Conservation (phyloP, 441 rosid genomes). For the Metrosideros polymorpha region DNA sequence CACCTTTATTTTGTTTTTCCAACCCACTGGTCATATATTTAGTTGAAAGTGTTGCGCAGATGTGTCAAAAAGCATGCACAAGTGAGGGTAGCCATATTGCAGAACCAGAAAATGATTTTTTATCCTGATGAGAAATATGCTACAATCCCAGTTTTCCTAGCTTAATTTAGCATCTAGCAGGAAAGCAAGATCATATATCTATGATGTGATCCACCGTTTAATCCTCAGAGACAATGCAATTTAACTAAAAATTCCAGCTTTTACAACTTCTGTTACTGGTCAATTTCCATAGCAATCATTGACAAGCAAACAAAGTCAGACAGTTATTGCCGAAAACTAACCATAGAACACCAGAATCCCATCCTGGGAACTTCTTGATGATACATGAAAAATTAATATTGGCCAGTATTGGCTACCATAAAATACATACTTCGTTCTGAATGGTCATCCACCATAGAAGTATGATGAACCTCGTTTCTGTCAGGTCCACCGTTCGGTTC, state of each 20-base stretch:
- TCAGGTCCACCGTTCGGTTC: not conserved
- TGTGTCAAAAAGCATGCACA: not conserved
- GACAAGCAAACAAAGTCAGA: not conserved
- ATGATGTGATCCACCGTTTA: not conserved
- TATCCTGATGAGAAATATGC: not conserved
- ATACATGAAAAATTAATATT: not conserved
- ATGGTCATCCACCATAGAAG: not conserved
- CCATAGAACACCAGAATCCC: not conserved
- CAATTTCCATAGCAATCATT: not conserved
- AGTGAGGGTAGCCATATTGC: not conserved
- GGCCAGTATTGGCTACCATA: not conserved
- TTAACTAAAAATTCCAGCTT: not conserved
- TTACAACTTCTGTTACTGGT: not conserved
- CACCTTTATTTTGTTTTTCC: not conserved
- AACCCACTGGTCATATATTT: not conserved
- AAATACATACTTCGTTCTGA: not conserved
- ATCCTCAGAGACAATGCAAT: not conserved
- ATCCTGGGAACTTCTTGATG: not conserved
- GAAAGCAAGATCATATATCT: not conserved
- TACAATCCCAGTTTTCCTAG: not conserved
- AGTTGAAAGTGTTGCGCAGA: fast-evolving
- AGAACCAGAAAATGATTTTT: not conserved
- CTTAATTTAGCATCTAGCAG: not conserved
- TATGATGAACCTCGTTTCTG: not conserved
- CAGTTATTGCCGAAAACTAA: not conserved